Evolutionary conservation across 305 asterid genomes (phyloP).

Genomic region (Withania somnifera): DNA sequence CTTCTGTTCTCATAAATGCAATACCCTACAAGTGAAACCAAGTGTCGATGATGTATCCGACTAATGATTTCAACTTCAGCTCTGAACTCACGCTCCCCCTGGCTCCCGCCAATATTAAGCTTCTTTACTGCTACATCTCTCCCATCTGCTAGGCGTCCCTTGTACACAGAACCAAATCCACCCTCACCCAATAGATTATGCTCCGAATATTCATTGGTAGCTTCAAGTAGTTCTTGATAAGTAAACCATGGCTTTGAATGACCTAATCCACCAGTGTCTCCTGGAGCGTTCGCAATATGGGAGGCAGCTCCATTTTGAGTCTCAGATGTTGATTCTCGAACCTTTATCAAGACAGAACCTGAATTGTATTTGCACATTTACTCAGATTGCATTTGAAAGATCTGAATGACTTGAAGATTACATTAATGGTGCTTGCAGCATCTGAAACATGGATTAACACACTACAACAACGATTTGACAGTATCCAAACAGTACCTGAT

Average conservation of each 20-base stretch:
- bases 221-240: conserved; percentile 54
- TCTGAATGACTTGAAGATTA: not conserved
- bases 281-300: conserved; percentile 25
- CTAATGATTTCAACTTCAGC: conserved; percentile 87
- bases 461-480: not conserved
- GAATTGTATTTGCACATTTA: conserved; percentile 11
- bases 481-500: conserved; percentile 32
- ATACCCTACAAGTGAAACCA: conserved; percentile 86
- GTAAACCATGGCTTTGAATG: conserved; percentile 64
- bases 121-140: conserved; percentile 80
- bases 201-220: conserved; percentile 53
- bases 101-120: conserved; percentile 62
- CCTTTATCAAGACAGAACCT: conserved; percentile 49
- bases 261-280: conserved; percentile 48
- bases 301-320: conserved; percentile 33
- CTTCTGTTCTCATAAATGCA: conserved; percentile 68
- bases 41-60: conserved; percentile 87
- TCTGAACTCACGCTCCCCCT: conserved; percentile 90
- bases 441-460: not conserved
- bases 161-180: conserved; percentile 86
- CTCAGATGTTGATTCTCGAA: conserved; percentile 26
- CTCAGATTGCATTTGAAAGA: conserved; percentile 1
- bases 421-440: not conserved
- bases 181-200: conserved; percentile 74
- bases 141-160: conserved; percentile 65